phyloP scores from a whole-genome alignment of 331 rosid species.

The Pyracantha coccinea region DNA sequence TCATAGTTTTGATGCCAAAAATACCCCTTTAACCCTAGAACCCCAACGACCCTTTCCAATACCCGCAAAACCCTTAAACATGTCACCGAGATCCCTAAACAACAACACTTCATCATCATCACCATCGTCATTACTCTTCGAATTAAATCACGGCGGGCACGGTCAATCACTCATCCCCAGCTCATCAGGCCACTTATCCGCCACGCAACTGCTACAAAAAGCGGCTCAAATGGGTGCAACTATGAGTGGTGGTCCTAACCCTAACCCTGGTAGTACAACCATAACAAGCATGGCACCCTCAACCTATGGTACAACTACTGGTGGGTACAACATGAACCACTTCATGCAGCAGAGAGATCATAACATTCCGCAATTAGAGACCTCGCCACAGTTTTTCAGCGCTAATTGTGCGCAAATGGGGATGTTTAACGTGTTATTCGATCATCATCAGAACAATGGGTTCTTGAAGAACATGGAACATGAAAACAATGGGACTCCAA shows the following conservation, averaged over 20 bases:
- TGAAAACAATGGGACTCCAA: background rate
- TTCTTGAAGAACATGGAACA: constrained; percentile 40
- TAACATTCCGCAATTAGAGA: background rate
- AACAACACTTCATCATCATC: background rate
- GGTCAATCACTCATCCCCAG: background rate
- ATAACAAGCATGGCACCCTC: constrained; percentile 45
- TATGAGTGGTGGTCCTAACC: constrained; percentile 9
- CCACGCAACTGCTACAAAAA: constrained; percentile 48
- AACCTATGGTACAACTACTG: constrained; percentile 14
- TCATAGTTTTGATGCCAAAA: constrained; percentile 10
- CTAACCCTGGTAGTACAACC: background rate
- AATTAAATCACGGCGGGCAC: background rate
- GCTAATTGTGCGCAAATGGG: constrained; percentile 26
- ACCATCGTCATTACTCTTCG: background rate
- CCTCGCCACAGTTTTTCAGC: constrained; percentile 18
- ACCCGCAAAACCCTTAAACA: constrained; percentile 25
- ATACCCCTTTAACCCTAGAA: constrained; percentile 21
- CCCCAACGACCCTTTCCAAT: constrained; percentile 36
- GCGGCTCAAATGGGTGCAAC: constrained; percentile 50
- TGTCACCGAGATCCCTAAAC: background rate
- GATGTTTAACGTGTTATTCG: constrained; percentile 34
- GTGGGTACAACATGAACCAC: constrained; percentile 27
- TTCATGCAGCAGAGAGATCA: constrained; percentile 16
- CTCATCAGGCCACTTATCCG: constrained; percentile 49
- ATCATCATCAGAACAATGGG: constrained; percentile 32